A percentile compares a stretch with the other conserved stretches of the same genome.
Evolutionary conservation across 2,329 filamentous ascomycete species (phyloP).

Genomic region (Claviceps maximensis): DNA sequence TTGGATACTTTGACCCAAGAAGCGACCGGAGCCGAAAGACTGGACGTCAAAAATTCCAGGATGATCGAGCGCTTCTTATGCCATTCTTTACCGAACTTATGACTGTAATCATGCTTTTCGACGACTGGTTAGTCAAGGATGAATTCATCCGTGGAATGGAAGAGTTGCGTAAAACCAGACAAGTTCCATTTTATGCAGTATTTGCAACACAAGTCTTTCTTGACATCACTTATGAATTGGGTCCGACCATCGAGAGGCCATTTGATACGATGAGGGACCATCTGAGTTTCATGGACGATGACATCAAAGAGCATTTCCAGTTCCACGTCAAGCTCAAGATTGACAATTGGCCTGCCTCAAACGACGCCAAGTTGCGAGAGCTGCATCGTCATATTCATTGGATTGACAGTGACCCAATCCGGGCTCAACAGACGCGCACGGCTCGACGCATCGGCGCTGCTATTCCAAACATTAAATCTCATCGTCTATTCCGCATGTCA

Average conservation of each 20-base stretch:
- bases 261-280: conserved; percentile 2
- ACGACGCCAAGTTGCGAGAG: background rate
- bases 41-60: conserved; percentile 17
- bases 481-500: conserved; percentile 21
- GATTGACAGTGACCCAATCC: background rate
- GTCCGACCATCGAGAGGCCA: conserved; percentile 6
- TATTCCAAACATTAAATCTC: background rate
- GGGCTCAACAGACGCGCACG: background rate
- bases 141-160: conserved; percentile 23
- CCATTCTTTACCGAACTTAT: conserved; percentile 22
- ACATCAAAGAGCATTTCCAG: conserved; percentile 7
- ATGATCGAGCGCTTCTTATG: conserved; percentile 22
- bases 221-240: conserved; percentile 24
- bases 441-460: background rate
- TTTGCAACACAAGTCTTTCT: conserved; percentile 29
- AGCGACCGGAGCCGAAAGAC: conserved; percentile 13
- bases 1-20: conserved; percentile 14
- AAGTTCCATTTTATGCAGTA: conserved; percentile 22
- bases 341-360: conserved; percentile 12
- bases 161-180: conserved; percentile 15
- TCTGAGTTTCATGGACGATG: background rate
- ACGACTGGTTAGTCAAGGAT: conserved; percentile 18
- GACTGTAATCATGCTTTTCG: conserved; percentile 6
- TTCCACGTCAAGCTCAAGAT: conserved; percentile 19
- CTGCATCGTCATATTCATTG: conserved; percentile 5